These are phyloP conservation scores for Trichoderma sp. DNA, from an alignment of 2,329 filamentous ascomycete genomes.

Conservation along the genomic window DNA sequence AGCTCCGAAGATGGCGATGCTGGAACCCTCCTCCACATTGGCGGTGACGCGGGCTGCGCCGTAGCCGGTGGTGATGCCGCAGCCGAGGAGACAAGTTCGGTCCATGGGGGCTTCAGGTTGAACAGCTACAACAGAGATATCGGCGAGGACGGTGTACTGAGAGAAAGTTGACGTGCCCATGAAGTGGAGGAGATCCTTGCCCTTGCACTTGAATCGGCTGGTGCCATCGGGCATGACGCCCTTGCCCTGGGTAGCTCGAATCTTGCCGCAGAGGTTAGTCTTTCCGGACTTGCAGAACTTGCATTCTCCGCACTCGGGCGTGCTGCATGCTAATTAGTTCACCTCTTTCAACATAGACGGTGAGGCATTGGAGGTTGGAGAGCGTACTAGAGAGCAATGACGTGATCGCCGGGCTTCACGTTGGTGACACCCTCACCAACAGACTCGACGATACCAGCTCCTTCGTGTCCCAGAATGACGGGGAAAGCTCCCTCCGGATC, in stretches of 20 bases:
- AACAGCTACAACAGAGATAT: conserved; percentile 96
- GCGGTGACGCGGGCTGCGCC: conserved; percentile 94
- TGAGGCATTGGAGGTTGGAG: neutral
- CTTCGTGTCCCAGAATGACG: conserved; percentile 86
- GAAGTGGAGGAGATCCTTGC: conserved; percentile 94
- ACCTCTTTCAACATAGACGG: neutral
- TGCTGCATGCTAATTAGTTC: conserved; percentile 58
- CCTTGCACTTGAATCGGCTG: conserved; percentile 90
- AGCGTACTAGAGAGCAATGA: conserved; percentile 81
- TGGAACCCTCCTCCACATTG: conserved; percentile 86
- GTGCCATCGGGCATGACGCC: conserved; percentile 98
- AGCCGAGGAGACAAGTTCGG: conserved; percentile 92
- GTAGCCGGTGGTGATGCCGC: conserved; percentile 98
- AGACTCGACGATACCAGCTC: conserved; percentile 89
- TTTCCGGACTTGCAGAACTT: conserved; percentile 99
- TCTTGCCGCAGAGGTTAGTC: conserved; percentile 99
- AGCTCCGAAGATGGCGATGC: conserved; percentile 89
- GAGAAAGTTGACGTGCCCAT: conserved; percentile 99
- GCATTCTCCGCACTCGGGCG: conserved; percentile 95
- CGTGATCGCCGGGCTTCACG: conserved; percentile 91
- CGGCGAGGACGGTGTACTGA: conserved; percentile 97
- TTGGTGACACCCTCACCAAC: conserved; percentile 93
- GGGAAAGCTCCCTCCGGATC: conserved; percentile 96
- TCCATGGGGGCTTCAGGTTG: conserved; percentile 92
- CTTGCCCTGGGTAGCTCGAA: conserved; percentile 92